Evolutionary conservation across 2,329 filamentous ascomycete genomes (phyloP).

Genomic region (Zymoseptoria crescenta): DNA sequence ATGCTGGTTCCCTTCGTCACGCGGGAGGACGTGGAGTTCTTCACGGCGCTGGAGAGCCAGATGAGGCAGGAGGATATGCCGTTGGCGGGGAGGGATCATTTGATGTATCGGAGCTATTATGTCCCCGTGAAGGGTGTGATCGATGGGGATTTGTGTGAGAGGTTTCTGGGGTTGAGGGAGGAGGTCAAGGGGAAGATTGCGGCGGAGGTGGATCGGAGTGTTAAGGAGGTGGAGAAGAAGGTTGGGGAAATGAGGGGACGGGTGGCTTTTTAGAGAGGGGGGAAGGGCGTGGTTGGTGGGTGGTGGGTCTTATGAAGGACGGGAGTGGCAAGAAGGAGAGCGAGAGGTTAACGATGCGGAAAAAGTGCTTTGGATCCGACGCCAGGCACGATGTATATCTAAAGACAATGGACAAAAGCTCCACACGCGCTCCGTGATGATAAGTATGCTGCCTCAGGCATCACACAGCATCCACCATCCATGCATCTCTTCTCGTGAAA

Average conservation of each 20-base stretch:
- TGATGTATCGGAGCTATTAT: slow-evolving; percentile 94
- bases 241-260: slow-evolving; percentile 46
- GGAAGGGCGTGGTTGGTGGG: not conserved
- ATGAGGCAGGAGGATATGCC: slow-evolving; percentile 80
- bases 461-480: not conserved
- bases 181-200: slow-evolving; percentile 96
- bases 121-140: slow-evolving; percentile 94
- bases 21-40: slow-evolving; percentile 94
- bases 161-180: slow-evolving; percentile 71
- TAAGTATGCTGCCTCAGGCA: not conserved
- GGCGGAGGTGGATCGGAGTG: slow-evolving; percentile 79
- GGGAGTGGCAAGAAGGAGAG: too few species aligned
- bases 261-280: slow-evolving; percentile 28
- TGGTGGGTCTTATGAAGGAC: too few species aligned
- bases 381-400: not conserved
- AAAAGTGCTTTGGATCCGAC: not conserved
- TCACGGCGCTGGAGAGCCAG: slow-evolving; percentile 86
- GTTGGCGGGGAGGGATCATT: slow-evolving; percentile 82
- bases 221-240: slow-evolving; percentile 91
- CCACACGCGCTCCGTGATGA: not conserved
- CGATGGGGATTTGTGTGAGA: slow-evolving; percentile 92
- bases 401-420: not conserved
- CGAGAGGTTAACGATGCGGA: not conserved
- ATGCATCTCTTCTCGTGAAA: not conserved
- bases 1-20: slow-evolving; percentile 86